These are phyloP conservation scores for Epichloe glyceriae DNA, from an alignment of 2,329 filamentous ascomycete genomes.

Conservation along the genomic window DNA sequence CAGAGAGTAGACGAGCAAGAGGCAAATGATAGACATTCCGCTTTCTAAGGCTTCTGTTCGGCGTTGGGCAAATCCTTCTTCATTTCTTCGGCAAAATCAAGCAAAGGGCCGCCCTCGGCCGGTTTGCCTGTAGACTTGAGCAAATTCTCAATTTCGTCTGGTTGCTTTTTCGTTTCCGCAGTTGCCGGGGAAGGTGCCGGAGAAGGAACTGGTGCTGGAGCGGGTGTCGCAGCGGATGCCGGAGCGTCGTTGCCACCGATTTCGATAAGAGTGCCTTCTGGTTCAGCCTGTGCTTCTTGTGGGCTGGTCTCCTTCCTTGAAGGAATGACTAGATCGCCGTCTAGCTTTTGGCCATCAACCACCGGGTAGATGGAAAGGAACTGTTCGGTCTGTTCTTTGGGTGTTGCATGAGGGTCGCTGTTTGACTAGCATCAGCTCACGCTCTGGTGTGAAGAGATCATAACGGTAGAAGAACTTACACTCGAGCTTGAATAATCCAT, in stretches of 20 bases:
- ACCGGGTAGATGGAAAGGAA: conserved; percentile 80
- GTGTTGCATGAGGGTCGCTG: conserved; percentile 33
- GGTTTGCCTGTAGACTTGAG: conserved; percentile 34
- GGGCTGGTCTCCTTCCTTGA: conserved; percentile 16
- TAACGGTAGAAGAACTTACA: conserved; percentile 42
- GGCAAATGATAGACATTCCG: not conserved
- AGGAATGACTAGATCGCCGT: conserved; percentile 43
- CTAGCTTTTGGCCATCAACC: conserved; percentile 57
- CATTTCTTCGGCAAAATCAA: conserved; percentile 44
- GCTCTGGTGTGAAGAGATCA: not conserved
- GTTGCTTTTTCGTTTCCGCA: conserved; percentile 3
- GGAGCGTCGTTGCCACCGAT: conserved; percentile 29
- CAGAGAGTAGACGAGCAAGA: not conserved
- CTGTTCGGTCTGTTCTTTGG: conserved; percentile 63
- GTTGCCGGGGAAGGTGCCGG: not conserved
- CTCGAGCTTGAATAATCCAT: conserved; percentile 80
- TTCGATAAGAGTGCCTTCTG: conserved; percentile 38
- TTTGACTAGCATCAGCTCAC: conserved; percentile 8
- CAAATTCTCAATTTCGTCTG: conserved; percentile 29
- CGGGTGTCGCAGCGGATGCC: not conserved
- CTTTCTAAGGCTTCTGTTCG: not conserved
- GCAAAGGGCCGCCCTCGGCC: conserved; percentile 31
- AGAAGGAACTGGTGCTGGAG: not conserved
- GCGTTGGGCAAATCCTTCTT: conserved; percentile 32
- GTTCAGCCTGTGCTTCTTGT: conserved; percentile 8